Conservation (phyloP, 306 rosid species). For the Trifolium subterraneum region DNA sequence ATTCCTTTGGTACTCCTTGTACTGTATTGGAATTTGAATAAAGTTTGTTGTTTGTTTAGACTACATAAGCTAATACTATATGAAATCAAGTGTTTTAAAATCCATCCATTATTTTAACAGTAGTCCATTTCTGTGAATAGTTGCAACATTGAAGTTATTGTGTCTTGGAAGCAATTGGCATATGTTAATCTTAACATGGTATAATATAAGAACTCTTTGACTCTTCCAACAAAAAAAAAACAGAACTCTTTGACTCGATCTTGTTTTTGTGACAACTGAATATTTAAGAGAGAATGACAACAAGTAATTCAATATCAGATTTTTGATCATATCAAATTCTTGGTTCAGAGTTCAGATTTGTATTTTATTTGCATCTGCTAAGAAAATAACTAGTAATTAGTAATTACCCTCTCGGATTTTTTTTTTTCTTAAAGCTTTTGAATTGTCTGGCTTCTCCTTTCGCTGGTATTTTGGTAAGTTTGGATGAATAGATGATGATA, state of each 20-base stretch:
- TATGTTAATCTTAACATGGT: constrained; percentile 8
- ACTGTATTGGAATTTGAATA: too few species aligned
- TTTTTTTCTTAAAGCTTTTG: neutral
- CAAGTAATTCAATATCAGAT: constrained; percentile 8
- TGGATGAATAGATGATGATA: neutral
- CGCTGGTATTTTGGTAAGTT: constrained; percentile 1
- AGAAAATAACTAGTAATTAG: neutral
- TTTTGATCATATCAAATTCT: neutral
- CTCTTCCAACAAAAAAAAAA: too few species aligned
- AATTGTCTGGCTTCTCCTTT: constrained; percentile 1
- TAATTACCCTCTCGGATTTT: neutral
- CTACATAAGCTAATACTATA: neutral
- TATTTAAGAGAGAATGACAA: neutral
- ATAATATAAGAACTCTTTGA: neutral
- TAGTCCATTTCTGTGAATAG: constrained; percentile 12
- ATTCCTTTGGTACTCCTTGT: too few species aligned
- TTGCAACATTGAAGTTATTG: neutral
- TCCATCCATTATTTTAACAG: neutral
- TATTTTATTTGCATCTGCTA: constrained; percentile 1
- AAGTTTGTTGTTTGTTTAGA: too few species aligned
- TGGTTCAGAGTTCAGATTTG: neutral
- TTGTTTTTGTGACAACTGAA: constrained; percentile 2
- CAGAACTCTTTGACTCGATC: neutral
- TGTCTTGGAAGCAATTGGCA: constrained; percentile 9
- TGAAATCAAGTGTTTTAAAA: neutral